These are phyloP conservation scores for Haplosporangium gracile DNA, from an alignment of 192 early-diverging fungal genomes.

Conservation along the genomic window DNA sequence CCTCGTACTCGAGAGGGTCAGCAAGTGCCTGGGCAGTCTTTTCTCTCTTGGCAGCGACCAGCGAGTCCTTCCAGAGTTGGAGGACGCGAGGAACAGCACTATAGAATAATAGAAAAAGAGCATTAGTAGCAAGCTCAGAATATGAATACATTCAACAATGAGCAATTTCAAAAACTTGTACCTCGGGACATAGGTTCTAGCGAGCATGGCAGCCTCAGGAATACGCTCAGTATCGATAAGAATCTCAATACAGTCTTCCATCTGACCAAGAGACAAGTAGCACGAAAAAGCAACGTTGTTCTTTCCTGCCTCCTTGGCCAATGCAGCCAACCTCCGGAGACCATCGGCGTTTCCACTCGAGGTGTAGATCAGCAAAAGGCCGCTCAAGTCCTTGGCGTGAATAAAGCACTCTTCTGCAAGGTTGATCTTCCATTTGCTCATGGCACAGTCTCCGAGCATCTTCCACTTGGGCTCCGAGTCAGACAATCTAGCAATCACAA, in stretches of 20 bases:
- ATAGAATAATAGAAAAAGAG: neutral
- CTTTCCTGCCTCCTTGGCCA: slow-evolving; percentile 77
- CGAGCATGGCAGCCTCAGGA: slow-evolving; percentile 98
- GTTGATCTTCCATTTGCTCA: slow-evolving; percentile 88
- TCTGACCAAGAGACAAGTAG: slow-evolving; percentile 79
- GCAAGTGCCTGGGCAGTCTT: slow-evolving; percentile 94
- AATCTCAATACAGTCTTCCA: slow-evolving; percentile 89
- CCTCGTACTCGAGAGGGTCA: slow-evolving; percentile 83
- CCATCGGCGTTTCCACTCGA: slow-evolving; percentile 88
- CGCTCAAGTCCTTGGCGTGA: slow-evolving; percentile 91
- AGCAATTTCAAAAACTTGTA: neutral
- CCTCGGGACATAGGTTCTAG: slow-evolving; percentile 88
- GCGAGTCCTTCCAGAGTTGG: slow-evolving; percentile 83
- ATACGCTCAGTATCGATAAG: slow-evolving; percentile 89
- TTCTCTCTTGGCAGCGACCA: slow-evolving; percentile 75
- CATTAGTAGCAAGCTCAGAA: neutral
- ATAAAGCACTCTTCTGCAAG: slow-evolving; percentile 93
- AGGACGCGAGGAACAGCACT: slow-evolving; percentile 77
- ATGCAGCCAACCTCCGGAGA: slow-evolving; percentile 78
- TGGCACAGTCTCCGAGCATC: slow-evolving; percentile 90
- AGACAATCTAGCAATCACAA: slow-evolving; percentile 86
- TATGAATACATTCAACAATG: neutral
- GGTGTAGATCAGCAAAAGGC: slow-evolving; percentile 92
- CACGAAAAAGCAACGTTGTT: slow-evolving; percentile 95
- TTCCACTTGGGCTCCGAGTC: slow-evolving; percentile 96